phyloP scores from a whole-genome alignment of 208 protist genomes.

The Trypanosoma rangeli region DNA sequence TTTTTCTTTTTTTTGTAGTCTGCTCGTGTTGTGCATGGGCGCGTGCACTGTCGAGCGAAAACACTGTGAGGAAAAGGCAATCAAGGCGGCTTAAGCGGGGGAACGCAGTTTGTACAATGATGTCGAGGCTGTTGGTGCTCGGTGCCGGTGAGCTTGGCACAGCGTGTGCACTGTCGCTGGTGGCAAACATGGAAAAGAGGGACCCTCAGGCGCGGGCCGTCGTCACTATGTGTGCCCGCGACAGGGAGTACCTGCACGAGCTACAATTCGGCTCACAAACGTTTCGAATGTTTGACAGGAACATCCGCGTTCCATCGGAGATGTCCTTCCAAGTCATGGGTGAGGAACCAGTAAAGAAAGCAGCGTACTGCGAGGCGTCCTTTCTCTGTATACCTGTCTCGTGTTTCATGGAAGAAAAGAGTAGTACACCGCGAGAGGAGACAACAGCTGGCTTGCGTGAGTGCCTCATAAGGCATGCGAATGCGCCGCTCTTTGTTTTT shows the following conservation, averaged over 20 bases:
- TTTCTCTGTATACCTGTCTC: slow-evolving; percentile 30
- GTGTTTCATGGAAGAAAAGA: slow-evolving; percentile 18
- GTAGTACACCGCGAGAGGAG: neutral
- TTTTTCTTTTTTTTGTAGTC: too few relatives aligned
- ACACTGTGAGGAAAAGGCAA: neutral
- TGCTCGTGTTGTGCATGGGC: slow-evolving; percentile 5
- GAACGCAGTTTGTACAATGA: neutral
- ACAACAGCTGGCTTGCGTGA: neutral
- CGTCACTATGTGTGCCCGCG: slow-evolving; percentile 27
- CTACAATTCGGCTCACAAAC: slow-evolving; percentile 21
- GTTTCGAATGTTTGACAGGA: slow-evolving; percentile 12
- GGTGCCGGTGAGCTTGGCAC: slow-evolving; percentile 68
- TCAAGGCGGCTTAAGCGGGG: neutral
- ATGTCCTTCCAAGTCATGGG: slow-evolving; percentile 24
- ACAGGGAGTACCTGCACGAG: slow-evolving; percentile 32
- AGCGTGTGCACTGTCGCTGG: slow-evolving; percentile 68
- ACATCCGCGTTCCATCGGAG: slow-evolving; percentile 16
- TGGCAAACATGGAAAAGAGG: slow-evolving; percentile 19
- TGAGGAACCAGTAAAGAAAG: slow-evolving; percentile 6
- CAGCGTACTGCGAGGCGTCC: slow-evolving; percentile 15
- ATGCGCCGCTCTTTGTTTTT: slow-evolving; percentile 25
- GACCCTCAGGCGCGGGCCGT: neutral
- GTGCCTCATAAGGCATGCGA: slow-evolving; percentile 15
- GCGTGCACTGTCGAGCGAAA: neutral
- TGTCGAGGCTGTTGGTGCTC: slow-evolving; percentile 36